Evolutionary conservation across 306 rosid species (phyloP).

Genomic region (Gleditsia sinensis): DNA sequence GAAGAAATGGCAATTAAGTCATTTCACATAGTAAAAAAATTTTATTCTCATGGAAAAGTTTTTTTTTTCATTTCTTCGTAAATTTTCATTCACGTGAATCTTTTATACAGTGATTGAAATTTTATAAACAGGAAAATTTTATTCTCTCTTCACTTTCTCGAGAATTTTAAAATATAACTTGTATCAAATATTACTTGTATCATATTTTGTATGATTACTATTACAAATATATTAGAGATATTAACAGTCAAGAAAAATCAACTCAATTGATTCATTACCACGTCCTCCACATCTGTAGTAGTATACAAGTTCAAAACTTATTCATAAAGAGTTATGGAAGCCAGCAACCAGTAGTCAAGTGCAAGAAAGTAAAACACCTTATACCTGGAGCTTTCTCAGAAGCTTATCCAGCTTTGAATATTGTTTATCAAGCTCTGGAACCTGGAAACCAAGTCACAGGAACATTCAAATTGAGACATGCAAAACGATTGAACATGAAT

Average conservation of each 20-base stretch:
- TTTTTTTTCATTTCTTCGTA: no score
- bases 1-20: no score
- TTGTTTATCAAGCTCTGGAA: conserved; percentile 83
- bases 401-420: conserved; percentile 78
- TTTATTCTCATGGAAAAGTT: no score
- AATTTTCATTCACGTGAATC: no score
- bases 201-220: background rate
- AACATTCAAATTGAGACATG: conserved; percentile 4
- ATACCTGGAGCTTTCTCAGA: conserved; percentile 81
- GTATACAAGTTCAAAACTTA: background rate
- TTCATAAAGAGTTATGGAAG: background rate
- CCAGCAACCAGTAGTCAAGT: background rate
- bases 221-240: conserved; percentile 1
- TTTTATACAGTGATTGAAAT: no score
- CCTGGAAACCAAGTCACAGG: conserved; percentile 46
- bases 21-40: no score
- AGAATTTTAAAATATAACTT: no score
- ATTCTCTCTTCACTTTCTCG: no score
- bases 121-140: no score
- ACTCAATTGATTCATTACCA: conserved; percentile 2
- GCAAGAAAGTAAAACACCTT: conserved; percentile 17
- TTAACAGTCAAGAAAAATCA: background rate
- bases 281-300: background rate
- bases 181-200: no score
- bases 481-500: background rate